phyloP scores from a whole-genome alignment of 768 basidiomycete genomes.

The Dendrothele bispora region DNA sequence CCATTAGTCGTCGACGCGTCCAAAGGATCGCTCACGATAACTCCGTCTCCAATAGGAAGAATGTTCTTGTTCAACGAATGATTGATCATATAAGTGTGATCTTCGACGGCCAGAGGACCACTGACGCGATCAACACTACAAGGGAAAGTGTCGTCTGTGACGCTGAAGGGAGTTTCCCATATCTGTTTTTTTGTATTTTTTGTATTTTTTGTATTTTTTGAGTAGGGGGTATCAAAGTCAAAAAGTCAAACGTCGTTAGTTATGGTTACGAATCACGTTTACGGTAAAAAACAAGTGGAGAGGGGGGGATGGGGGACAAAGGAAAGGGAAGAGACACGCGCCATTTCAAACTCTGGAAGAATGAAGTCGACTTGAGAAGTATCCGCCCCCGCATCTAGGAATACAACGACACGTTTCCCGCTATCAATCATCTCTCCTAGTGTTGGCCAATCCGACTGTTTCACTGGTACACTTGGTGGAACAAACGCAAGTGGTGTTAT shows the following conservation, averaged over 20 bases:
- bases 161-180: conserved; percentile 28
- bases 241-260: not conserved
- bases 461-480: conserved; percentile 29
- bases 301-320: not conserved
- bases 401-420: conserved; percentile 46
- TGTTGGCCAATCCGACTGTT: conserved; percentile 42
- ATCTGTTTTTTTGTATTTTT: too few relatives aligned
- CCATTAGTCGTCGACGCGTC: conserved; percentile 23
- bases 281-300: not conserved
- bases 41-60: conserved; percentile 11
- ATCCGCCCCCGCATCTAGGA: conserved; percentile 41
- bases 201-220: too few relatives aligned
- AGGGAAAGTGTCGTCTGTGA: conserved; percentile 33
- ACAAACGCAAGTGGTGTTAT: conserved; percentile 33
- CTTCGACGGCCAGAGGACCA: conserved; percentile 28
- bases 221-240: too few relatives aligned
- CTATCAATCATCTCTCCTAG: conserved; percentile 45
- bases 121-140: conserved; percentile 36
- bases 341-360: conserved; percentile 41
- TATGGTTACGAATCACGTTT: not conserved
- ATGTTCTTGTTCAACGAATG: conserved; percentile 34
- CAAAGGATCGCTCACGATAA: conserved; percentile 14
- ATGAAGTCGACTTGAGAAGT: conserved; percentile 31
- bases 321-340: conserved; percentile 5
- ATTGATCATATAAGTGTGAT: conserved; percentile 41